A percentile compares a stretch with the other conserved stretches of the same genome.
These are phyloP conservation scores for Rhizomucor pusillus DNA, from an alignment of 371 early-diverging fungal genomes.

Conservation along the genomic window DNA sequence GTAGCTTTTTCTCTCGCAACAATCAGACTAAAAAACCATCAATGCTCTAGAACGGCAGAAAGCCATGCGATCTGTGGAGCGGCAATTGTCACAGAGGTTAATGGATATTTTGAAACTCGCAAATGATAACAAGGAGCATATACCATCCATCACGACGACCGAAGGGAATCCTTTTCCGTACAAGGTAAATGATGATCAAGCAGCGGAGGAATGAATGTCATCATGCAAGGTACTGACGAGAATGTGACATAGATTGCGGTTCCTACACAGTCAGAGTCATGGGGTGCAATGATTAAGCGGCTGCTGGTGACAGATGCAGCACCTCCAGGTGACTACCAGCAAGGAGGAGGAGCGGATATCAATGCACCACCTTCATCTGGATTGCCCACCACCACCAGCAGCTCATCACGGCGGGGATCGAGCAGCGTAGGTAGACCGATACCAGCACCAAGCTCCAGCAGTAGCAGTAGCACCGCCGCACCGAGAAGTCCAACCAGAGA, in stretches of 20 bases:
- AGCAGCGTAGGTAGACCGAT: no score
- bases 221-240: background rate
- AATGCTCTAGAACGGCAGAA: constrained; percentile 28
- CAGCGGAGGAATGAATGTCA: background rate
- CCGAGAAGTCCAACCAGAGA: no score
- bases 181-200: constrained; percentile 48
- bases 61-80: constrained; percentile 40
- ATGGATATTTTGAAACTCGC: constrained; percentile 67
- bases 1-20: background rate
- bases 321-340: background rate
- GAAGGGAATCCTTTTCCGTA: constrained; percentile 88
- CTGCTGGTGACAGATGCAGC: constrained; percentile 39
- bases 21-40: background rate
- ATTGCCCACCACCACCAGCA: no score
- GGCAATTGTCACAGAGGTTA: constrained; percentile 44
- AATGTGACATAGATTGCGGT: constrained; percentile 29
- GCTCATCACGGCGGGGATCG: no score
- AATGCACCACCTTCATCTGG: no score
- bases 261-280: constrained; percentile 36
- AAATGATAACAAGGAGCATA: constrained; percentile 85
- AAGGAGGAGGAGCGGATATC: background rate
- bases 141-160: constrained; percentile 81
- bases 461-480: no score
- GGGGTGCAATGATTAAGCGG: constrained; percentile 45
- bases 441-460: no score